Evolutionary conservation across 768 basidiomycete genomes (phyloP).

Genomic region (Coprinellus micaceus): DNA sequence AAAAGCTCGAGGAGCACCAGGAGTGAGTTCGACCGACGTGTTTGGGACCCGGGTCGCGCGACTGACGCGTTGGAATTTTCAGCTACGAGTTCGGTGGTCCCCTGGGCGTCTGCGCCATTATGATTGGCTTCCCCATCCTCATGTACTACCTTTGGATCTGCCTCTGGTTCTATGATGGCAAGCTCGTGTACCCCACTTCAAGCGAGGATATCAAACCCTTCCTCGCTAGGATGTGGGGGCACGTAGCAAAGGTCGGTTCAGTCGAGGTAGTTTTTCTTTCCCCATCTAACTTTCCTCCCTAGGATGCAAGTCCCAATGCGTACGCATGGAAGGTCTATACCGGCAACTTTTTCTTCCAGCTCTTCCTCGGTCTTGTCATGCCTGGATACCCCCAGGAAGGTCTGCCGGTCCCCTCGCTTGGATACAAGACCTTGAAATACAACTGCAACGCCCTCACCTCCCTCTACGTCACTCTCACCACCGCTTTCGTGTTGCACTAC

Average conservation of each 20-base stretch:
- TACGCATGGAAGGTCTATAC: slow-evolving; percentile 91
- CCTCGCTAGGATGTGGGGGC: slow-evolving; percentile 78
- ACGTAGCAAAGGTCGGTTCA: slow-evolving; percentile 63
- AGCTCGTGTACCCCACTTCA: slow-evolving; percentile 65
- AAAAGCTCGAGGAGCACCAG: slow-evolving; percentile 67
- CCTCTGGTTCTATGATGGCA: slow-evolving; percentile 92
- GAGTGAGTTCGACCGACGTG: slow-evolving; percentile 33
- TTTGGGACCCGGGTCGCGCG: neutral
- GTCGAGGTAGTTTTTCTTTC: neutral
- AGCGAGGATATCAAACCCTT: slow-evolving; percentile 73
- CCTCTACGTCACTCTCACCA: slow-evolving; percentile 78
- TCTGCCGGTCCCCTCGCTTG: slow-evolving; percentile 91
- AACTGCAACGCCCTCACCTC: slow-evolving; percentile 92
- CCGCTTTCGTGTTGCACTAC: slow-evolving; percentile 73
- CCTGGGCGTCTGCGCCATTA: slow-evolving; percentile 85
- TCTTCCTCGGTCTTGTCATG: slow-evolving; percentile 84
- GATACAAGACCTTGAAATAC: slow-evolving; percentile 90
- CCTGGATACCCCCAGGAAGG: slow-evolving; percentile 94
- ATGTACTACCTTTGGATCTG: slow-evolving; percentile 99
- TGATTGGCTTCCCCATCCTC: slow-evolving; percentile 87
- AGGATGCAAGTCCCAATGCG: slow-evolving; percentile 89
- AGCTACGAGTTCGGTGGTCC: slow-evolving; percentile 98
- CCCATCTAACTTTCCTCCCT: neutral
- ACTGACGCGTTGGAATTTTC: slow-evolving; percentile 12
- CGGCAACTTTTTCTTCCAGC: slow-evolving; percentile 83